Evolutionary conservation across 2,329 filamentous ascomycete genomes (phyloP), one percentile per base, ranked within the genome.

Genomic region (Catunica adiposa): DNA sequence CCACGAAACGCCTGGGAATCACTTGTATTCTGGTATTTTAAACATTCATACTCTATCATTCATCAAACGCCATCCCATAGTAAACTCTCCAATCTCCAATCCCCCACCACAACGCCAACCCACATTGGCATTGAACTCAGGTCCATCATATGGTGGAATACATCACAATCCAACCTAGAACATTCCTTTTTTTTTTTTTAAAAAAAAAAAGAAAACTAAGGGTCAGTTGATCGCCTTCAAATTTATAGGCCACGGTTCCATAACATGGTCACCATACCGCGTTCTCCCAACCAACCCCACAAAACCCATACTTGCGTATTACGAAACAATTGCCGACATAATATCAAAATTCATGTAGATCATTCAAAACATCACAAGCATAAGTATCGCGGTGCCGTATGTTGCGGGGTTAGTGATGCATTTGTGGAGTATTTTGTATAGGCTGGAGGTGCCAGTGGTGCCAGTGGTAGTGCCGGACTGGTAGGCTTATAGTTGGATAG

Each of bases 191-290:
- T 25, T 44, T 11, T 25, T 55, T n/a, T 31, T 38, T 44, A 17
- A 29, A 20, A 48, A 20, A 22, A 26, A 11, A 54, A 9, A 61
- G 61, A 48, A 61, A 61, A 11, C 61, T 56, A 68, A 69, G 61
- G 66, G 68, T 5, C 68, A 64, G 22, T 59, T 76, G 5, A 61
- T 74, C n/a, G 68, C 69, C 22, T 70, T 74, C 58, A 75, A 75
- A 65, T 71, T 75, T 29, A 69, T 75, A 53, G 64, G 66, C 46
- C 63, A 62, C 26, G 48, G 31, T 3, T 40, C 54, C 7, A 62
- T 64, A 52, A 54, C 14, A 20, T 55, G 4, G 25, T 34, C 17
- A 50, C 22, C 9, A 48, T 14, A 17, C 23, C 22, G 11, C 40
- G 11, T 11, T 17, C n/a, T n/a, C 9, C 6, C 20, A 7, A 48